These are phyloP conservation scores for Adansonia grandidieri DNA, from an alignment of 441 rosid genomes.

Conservation along the genomic window DNA sequence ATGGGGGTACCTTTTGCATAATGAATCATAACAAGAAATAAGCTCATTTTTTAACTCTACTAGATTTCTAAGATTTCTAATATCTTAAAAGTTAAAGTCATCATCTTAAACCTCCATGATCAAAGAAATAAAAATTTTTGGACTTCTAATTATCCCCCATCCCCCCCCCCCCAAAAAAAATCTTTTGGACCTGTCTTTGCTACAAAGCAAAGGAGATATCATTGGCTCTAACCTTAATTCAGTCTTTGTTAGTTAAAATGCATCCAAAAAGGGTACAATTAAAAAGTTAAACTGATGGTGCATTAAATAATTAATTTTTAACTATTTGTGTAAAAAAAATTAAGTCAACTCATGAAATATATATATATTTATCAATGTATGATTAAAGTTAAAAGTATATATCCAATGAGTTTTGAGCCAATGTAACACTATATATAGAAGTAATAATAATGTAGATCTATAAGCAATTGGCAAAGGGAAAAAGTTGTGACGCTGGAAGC, in stretches of 20 bases:
- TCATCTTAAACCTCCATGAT: not conserved
- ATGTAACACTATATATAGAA: not conserved
- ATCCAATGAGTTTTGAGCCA: not conserved
- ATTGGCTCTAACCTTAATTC: not conserved
- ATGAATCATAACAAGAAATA: constrained; percentile 5
- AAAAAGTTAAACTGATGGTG: not conserved
- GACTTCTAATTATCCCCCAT: too few species aligned
- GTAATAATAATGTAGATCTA: not conserved
- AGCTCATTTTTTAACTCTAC: constrained; percentile 13
- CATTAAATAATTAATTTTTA: not conserved
- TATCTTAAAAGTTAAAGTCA: not conserved
- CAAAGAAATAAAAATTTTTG: too few species aligned
- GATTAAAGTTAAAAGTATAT: constrained; percentile 2
- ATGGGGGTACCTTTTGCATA: not conserved
- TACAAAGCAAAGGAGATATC: too few species aligned
- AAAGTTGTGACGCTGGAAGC: not conserved
- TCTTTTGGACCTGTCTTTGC: too few species aligned
- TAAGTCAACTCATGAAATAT: not conserved
- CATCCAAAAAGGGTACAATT: not conserved
- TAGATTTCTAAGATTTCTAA: not conserved
- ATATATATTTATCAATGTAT: not conserved
- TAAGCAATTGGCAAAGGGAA: not conserved
- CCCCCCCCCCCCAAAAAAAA: too few species aligned
- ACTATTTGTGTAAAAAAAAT: not conserved
- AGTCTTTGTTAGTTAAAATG: not conserved